Evolutionary conservation across 805 yeast genomes (phyloP).

Genomic region (Starmerella roubikii): DNA sequence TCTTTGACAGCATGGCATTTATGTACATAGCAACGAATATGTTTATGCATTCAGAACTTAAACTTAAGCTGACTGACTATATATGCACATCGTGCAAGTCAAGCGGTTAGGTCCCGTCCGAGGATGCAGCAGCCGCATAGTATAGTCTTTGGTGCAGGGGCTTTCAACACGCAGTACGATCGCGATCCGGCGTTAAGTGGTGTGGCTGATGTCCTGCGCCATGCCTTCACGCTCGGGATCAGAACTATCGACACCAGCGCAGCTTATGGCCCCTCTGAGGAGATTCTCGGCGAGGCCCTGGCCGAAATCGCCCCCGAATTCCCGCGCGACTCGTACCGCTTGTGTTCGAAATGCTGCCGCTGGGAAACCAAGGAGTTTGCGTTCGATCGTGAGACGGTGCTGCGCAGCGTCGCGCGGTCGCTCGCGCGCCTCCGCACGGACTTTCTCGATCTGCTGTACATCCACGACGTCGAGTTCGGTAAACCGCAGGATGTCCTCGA

Average conservation of each 20-base stretch:
- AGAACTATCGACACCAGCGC: slow-evolving; percentile 84
- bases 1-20: no score
- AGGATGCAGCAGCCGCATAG: slow-evolving; percentile 28
- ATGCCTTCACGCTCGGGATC: slow-evolving; percentile 55
- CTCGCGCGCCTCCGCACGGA: slow-evolving; percentile 48
- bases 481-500: slow-evolving; percentile 38
- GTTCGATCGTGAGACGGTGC: slow-evolving; percentile 48
- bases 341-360: slow-evolving; percentile 83
- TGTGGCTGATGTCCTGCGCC: slow-evolving; percentile 39
- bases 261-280: slow-evolving; percentile 82
- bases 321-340: slow-evolving; percentile 47
- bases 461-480: slow-evolving; percentile 84
- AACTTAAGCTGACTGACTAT: no score
- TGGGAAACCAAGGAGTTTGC: slow-evolving; percentile 56
- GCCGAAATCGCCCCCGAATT: slow-evolving; percentile 20
- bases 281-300: slow-evolving; percentile 55
- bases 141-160: slow-evolving; percentile 76
- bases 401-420: slow-evolving; percentile 52
- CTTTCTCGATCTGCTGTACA: slow-evolving; percentile 68
- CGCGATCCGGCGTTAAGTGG: slow-evolving; percentile 51
- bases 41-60: no score
- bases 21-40: no score
- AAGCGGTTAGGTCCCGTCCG: no score
- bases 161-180: slow-evolving; percentile 68
- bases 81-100: no score